phyloP scores from a whole-genome alignment of 2,329 filamentous ascomycete species.

The Ramularia endophylla region DNA sequence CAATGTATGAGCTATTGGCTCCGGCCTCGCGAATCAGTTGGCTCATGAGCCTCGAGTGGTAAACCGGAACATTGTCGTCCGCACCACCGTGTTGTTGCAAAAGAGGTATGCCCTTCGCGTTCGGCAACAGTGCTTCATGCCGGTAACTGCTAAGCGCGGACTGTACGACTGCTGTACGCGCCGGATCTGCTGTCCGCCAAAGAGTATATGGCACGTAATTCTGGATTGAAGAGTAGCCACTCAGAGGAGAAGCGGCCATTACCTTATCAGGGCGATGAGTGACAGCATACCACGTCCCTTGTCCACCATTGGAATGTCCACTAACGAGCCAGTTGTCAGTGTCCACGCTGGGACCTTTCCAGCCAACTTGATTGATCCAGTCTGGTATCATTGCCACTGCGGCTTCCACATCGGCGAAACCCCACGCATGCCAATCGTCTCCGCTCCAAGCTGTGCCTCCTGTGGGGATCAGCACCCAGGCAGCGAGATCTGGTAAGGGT shows the following conservation, averaged over 20 bases:
- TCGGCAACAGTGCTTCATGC: slow-evolving; percentile 50
- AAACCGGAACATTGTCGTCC: slow-evolving; percentile 55
- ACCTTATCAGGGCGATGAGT: slow-evolving; percentile 53
- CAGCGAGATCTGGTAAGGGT: slow-evolving; percentile 45
- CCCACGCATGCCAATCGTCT: slow-evolving; percentile 58
- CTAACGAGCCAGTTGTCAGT: slow-evolving; percentile 44
- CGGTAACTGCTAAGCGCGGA: slow-evolving; percentile 47
- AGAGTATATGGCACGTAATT: slow-evolving; percentile 54
- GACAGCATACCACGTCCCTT: slow-evolving; percentile 53
- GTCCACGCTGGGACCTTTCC: slow-evolving; percentile 45
- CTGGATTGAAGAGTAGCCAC: slow-evolving; percentile 54
- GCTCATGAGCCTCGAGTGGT: slow-evolving; percentile 51
- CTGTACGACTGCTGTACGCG: slow-evolving; percentile 42
- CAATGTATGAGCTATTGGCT: slow-evolving; percentile 42
- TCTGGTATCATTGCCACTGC: slow-evolving; percentile 43
- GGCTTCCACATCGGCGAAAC: slow-evolving; percentile 50
- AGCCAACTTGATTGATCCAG: slow-evolving; percentile 46
- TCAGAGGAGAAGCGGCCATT: slow-evolving; percentile 51
- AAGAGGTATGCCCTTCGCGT: slow-evolving; percentile 48
- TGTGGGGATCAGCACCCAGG: slow-evolving; percentile 52
- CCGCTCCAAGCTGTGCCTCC: slow-evolving; percentile 55
- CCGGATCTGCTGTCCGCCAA: slow-evolving; percentile 51
- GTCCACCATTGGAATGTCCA: slow-evolving; percentile 57
- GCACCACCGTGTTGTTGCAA: slow-evolving; percentile 51
- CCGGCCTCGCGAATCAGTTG: slow-evolving; percentile 42